Evolutionary conservation across 1,284 basidiomycete species (phyloP), one percentile per base, ranked within the genome.

Genomic region (Veloporphyrellus conicus): DNA sequence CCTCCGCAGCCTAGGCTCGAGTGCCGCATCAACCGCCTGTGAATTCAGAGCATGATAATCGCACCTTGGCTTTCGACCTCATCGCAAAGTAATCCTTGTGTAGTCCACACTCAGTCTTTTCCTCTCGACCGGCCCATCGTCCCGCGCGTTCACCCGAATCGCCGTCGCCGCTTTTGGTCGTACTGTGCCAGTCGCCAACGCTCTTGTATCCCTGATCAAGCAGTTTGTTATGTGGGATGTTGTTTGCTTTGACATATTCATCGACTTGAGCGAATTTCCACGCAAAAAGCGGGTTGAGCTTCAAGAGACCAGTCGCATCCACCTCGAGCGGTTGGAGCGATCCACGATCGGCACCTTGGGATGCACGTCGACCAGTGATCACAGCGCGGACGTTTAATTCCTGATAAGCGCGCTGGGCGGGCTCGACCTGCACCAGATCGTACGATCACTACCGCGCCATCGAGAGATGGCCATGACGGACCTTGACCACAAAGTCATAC

Each of bases 151-250:
- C 95, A 3, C 77, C 81, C 2, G 76, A 76, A 58, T 93, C 86
- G 0, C 84, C 84, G 25, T 83, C 79, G 0, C 70, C 75, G 37
- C 83, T 84, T 64, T 84, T 83, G 20, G 69, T 72, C 0, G 95
- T 99, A 54, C 91, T 94, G 71, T 99, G 96, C 89, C 93, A 95
- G 70, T 99, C 95, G 9, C 95, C 95, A 53, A 99, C 84, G 59
- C 89, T 93, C 60, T 85, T 87, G 76, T 98, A 99, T 2, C 95
- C 95, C 63, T 93, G 80, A 56, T 85, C 84, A 34, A 98, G 78
- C 4, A 99, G 77, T 54, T 81, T 83, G 73, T 99, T 98, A 59
- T 85, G 84, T 2, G 94, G 94, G 1, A 98, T 93, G 27, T 81
- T 74, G 70, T 98, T 83, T 54, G 81, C 76, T 47, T 83, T 82